Conservation (phyloP, 495 filamentous ascomycete species). For the Lepraria neglecta region DNA sequence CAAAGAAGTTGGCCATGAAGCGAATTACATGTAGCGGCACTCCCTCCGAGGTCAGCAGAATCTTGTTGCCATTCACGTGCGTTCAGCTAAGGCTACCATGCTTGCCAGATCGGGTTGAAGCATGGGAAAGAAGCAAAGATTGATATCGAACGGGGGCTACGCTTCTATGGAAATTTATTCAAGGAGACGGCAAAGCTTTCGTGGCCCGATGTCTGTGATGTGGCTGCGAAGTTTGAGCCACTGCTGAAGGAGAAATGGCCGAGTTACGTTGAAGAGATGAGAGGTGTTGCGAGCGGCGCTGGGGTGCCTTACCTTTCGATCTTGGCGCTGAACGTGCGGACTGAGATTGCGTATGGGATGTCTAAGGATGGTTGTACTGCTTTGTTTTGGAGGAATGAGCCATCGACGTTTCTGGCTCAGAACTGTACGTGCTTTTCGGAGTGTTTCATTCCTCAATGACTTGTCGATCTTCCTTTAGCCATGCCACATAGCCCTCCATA, state of each 20-base stretch:
- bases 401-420: conserved; percentile 48
- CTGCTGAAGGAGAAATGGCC: conserved; percentile 39
- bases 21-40: conserved; percentile 15
- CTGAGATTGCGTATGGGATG: conserved; percentile 58
- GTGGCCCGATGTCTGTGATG: conserved; percentile 44
- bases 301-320: conserved; percentile 49
- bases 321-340: conserved; percentile 60
- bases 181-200: conserved; percentile 40
- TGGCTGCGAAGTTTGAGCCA: conserved; percentile 42
- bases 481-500: too few relatives aligned
- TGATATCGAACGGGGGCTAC: conserved; percentile 43
- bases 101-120: conserved; percentile 45
- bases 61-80: neutral
- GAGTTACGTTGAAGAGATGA: conserved; percentile 47
- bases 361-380: conserved; percentile 62
- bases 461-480: too few relatives aligned
- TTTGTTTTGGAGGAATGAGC: conserved; percentile 46
- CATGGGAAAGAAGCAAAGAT: conserved; percentile 45
- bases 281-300: conserved; percentile 54
- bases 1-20: conserved; percentile 4
- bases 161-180: conserved; percentile 50
- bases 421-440: conserved; percentile 38
- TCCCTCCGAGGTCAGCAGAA: conserved; percentile 13
- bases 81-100: neutral
- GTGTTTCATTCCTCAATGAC: too few relatives aligned